phyloP scores from a whole-genome alignment of 2,329 filamentous ascomycete species.

The Nemania bipapillata region DNA sequence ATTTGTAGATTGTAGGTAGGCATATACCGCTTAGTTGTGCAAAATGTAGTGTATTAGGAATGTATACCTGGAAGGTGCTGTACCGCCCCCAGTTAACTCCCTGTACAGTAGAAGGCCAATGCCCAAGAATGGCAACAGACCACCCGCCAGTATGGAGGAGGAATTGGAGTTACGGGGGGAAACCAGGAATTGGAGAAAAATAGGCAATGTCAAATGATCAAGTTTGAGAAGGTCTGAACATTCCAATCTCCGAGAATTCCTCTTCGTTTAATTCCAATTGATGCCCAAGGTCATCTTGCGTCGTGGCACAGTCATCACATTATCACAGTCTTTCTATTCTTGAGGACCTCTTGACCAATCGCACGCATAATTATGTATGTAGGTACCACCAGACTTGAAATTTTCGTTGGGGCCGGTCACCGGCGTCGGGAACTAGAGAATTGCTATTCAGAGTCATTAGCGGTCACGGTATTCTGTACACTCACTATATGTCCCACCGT shows the following conservation, averaged over 20 bases:
- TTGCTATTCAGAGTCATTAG: slow-evolving; percentile 22
- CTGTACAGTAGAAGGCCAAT: slow-evolving; percentile 31
- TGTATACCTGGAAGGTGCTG: too few relatives aligned
- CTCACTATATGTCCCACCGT: too few relatives aligned
- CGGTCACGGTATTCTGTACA: slow-evolving; percentile 34
- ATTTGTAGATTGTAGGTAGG: not conserved
- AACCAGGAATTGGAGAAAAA: slow-evolving; percentile 36
- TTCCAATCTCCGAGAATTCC: slow-evolving; percentile 40
- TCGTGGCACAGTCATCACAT: slow-evolving; percentile 38
- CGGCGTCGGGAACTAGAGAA: slow-evolving; percentile 37
- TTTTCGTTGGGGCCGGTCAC: slow-evolving; percentile 33
- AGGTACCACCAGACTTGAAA: slow-evolving; percentile 18
- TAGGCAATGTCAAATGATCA: slow-evolving; percentile 41
- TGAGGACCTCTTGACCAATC: slow-evolving; percentile 37
- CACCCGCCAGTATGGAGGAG: slow-evolving; percentile 27
- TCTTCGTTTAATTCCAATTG: slow-evolving; percentile 39
- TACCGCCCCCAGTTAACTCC: too few relatives aligned
- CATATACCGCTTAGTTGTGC: too few relatives aligned
- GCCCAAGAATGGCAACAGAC: slow-evolving; percentile 42
- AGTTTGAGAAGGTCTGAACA: slow-evolving; percentile 32
- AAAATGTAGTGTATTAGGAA: too few relatives aligned
- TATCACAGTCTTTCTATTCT: slow-evolving; percentile 21
- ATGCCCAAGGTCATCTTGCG: slow-evolving; percentile 23
- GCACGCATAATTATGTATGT: slow-evolving; percentile 3
- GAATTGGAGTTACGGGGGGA: slow-evolving; percentile 30